Conservation (phyloP, 1,284 basidiomycete species). For the Puccinia polysora region DNA sequence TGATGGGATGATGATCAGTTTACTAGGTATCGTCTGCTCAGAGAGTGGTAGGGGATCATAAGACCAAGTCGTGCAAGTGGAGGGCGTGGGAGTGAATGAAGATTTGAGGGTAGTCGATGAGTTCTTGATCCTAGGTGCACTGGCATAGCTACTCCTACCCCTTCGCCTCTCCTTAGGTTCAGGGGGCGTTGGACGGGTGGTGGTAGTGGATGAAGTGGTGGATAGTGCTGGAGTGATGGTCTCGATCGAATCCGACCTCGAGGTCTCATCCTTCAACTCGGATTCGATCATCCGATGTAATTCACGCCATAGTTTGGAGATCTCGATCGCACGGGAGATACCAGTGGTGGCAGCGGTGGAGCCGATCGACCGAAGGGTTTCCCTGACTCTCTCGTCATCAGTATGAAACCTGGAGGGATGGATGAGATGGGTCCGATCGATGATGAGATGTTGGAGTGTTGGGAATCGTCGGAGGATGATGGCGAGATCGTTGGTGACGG, state of each 20-base stretch:
- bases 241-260: neutral
- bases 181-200: neutral
- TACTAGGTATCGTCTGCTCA: neutral
- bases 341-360: constrained; percentile 11
- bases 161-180: neutral
- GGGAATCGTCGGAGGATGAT: constrained; percentile 8
- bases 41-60: neutral
- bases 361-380: constrained; percentile 11
- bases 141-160: constrained; percentile 35
- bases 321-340: constrained; percentile 2
- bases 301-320: constrained; percentile 1
- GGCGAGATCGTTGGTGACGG: neutral
- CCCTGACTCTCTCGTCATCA: constrained; percentile 31
- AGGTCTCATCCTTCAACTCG: neutral
- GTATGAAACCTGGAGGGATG: constrained; percentile 15
- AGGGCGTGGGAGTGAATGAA: neutral
- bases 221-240: neutral
- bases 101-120: neutral
- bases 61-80: neutral
- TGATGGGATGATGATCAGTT: constrained; percentile 18
- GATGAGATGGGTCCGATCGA: constrained; percentile 26
- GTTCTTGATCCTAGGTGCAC: constrained; percentile 13
- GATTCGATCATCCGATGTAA: neutral
- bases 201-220: neutral
- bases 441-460: constrained; percentile 4